Percentiles rank a stretch among this genome's conserved stretches.
Evolutionary conservation across 441 rosid species (phyloP).

Genomic region (Adansonia gregorii): DNA sequence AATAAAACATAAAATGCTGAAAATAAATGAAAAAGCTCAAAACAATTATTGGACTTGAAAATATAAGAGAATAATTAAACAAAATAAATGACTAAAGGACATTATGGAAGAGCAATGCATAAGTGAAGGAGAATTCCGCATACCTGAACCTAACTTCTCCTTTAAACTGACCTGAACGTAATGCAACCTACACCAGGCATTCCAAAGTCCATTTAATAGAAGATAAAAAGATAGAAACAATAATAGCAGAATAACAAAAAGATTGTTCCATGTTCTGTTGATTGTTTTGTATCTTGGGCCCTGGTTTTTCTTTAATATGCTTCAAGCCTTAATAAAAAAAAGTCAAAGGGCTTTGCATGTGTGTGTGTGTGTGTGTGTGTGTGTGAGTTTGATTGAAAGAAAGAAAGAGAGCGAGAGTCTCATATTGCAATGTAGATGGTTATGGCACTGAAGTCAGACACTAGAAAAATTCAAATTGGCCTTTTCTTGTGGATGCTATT

Average conservation of each 20-base stretch:
- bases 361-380: background rate
- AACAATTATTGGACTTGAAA: background rate
- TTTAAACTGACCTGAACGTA: constrained; percentile 72
- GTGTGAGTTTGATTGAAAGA: background rate
- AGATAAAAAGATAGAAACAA: background rate
- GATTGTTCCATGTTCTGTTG: background rate
- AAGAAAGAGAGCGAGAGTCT: background rate
- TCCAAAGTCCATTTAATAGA: constrained; percentile 28
- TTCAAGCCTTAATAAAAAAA: background rate
- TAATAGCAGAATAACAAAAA: background rate
- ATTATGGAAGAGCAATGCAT: constrained; percentile 5
- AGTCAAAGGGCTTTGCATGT: background rate
- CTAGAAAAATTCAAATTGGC: background rate
- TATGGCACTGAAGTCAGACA: background rate
- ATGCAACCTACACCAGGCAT: constrained; percentile 58
- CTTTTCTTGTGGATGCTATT: background rate
- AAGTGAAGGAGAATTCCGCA: constrained; percentile 19
- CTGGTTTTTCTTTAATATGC: constrained; percentile 2
- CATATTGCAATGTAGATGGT: background rate
- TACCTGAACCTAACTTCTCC: constrained; percentile 92
- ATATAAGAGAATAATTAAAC: background rate
- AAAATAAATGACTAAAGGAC: constrained; percentile 15
- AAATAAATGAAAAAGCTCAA: background rate
- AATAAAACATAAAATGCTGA: background rate
- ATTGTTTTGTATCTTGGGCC: background rate